Evolutionary conservation across 257 asterid genomes (phyloP), one percentile per base, ranked within the genome.

Genomic region (Solanum gandarillasii): DNA sequence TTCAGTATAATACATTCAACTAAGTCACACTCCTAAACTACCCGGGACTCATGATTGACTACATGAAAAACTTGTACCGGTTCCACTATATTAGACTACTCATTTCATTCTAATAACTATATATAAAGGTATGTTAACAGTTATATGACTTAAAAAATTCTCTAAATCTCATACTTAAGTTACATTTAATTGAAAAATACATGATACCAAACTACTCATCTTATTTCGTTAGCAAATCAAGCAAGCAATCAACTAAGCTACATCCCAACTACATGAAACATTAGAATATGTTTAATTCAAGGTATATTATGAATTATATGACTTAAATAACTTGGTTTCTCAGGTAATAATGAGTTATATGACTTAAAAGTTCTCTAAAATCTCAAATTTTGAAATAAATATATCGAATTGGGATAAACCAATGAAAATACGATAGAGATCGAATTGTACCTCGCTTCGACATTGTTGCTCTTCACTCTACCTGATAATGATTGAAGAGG

Each of bases 361-460:
- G 11, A 23, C 32, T 1, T 6, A 1, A 76, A 76, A 12, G 0
- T 74, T 12, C 34, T 38, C 58, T 39, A 76, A 67, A 39, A n/a
- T 39, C 36, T 39, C 36, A 36, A 36, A 0, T 65, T 65, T 34
- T 9, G 2, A 7, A 4, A 34, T 16, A 72, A 72, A 8, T 18
- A 18, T 38, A 34, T 34, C 1, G 11, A 39, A 34, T 72, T 6
- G 9, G 0, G 52, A 74, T 76, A 0, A 76, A 0, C 0, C 12
- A n/a, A 6, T 7, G 32, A 76, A 38, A 76, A 41, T 39, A 39
- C 35, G 43, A 74, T 4, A 3, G 2, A 18, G 0, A 13, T 55
- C 9, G 18, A 34, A 7, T 31, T 32, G 43, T 88, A 93, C 96
- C 96, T 93, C 96, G 91, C 92, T 93, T 93, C 93, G 96, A 93